Evolutionary conservation across 2,329 filamentous ascomycete genomes (phyloP).

Genomic region (Aspergillus luchuensis): DNA sequence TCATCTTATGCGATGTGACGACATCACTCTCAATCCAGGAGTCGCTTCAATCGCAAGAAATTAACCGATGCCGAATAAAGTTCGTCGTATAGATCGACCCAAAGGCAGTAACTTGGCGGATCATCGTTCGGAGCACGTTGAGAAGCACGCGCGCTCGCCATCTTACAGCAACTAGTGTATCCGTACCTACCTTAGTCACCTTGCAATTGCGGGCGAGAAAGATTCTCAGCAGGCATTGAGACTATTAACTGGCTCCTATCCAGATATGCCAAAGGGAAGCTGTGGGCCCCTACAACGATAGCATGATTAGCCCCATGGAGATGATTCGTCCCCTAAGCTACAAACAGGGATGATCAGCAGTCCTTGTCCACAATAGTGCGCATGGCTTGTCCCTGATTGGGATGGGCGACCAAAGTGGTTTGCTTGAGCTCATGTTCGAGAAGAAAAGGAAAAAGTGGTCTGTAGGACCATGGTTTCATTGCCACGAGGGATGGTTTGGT

Average conservation of each 20-base stretch:
- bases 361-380: conserved; percentile 1
- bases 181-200: conserved; percentile 3
- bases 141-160: background rate
- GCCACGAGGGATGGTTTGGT: background rate
- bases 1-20: too few species aligned
- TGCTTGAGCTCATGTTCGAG: background rate
- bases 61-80: background rate
- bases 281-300: background rate
- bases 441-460: background rate
- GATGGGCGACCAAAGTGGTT: background rate
- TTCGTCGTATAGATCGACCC: background rate
- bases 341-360: conserved; percentile 4
- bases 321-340: background rate
- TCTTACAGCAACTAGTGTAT: background rate
- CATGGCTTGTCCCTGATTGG: background rate
- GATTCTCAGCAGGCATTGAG: background rate
- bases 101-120: background rate
- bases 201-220: background rate
- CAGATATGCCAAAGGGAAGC: background rate
- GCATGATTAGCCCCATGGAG: background rate
- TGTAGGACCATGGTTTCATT: background rate
- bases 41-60: background rate
- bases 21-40: too few species aligned
- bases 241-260: background rate
- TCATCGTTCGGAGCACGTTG: conserved; percentile 3